Evolutionary conservation across 768 basidiomycete genomes (phyloP).

Genomic region (Pisolithus marmoratus): DNA sequence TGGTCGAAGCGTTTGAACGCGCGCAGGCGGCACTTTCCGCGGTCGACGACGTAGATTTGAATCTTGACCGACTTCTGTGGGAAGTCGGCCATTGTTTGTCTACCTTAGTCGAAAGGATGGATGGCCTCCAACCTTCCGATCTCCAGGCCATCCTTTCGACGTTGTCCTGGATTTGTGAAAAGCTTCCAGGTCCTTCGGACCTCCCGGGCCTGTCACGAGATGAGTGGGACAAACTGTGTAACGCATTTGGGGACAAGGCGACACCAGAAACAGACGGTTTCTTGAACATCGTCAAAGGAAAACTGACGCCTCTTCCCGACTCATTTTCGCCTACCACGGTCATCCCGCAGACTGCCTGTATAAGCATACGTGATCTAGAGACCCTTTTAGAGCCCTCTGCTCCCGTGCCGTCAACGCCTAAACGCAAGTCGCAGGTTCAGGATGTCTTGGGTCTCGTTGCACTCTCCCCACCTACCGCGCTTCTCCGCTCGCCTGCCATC

Average conservation of each 20-base stretch:
- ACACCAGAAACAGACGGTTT: slow-evolving; percentile 22
- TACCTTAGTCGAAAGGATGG: slow-evolving; percentile 20
- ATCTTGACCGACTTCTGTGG: slow-evolving; percentile 22
- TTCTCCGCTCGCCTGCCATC: slow-evolving; percentile 65
- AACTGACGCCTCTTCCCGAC: slow-evolving; percentile 24
- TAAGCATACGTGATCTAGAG: slow-evolving; percentile 43
- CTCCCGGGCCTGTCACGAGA: slow-evolving; percentile 45
- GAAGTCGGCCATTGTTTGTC: slow-evolving; percentile 35
- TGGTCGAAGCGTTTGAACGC: slow-evolving; percentile 21
- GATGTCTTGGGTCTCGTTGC: slow-evolving; percentile 59
- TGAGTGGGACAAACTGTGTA: slow-evolving; percentile 42
- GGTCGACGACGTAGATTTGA: slow-evolving; percentile 18
- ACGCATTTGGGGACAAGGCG: slow-evolving; percentile 26
- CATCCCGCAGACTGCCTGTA: slow-evolving; percentile 30
- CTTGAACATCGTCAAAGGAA: slow-evolving; percentile 29
- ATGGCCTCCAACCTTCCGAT: slow-evolving; percentile 26
- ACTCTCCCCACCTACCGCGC: slow-evolving; percentile 63
- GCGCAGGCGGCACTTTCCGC: slow-evolving; percentile 21
- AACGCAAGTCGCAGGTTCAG: slow-evolving; percentile 42
- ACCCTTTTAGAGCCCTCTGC: slow-evolving; percentile 36
- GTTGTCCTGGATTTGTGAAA: slow-evolving; percentile 52
- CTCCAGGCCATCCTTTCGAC: slow-evolving; percentile 37
- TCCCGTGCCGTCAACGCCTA: slow-evolving; percentile 47
- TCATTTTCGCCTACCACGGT: slow-evolving; percentile 20
- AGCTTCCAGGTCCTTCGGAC: slow-evolving; percentile 38